Conservation (phyloP, 2,329 filamentous ascomycete genomes). For the Tolypocladium amazonense region DNA sequence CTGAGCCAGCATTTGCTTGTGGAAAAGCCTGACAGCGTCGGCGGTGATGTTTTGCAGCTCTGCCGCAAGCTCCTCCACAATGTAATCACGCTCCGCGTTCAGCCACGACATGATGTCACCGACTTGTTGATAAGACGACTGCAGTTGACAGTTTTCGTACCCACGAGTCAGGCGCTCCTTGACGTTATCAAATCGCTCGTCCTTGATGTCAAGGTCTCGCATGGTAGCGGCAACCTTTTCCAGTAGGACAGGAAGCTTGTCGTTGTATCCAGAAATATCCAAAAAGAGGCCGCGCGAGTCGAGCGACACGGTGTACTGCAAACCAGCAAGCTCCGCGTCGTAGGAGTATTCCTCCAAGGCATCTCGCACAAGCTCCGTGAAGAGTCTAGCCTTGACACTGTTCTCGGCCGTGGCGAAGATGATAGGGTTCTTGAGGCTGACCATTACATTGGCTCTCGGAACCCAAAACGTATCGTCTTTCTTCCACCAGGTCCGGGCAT, state of each 20-base stretch:
- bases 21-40: constrained; percentile 66
- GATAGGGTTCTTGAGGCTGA: constrained; percentile 70
- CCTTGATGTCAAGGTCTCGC: constrained; percentile 70
- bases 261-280: constrained; percentile 83
- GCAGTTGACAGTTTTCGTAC: constrained; percentile 78
- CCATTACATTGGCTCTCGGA: constrained; percentile 78
- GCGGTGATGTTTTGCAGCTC: constrained; percentile 67
- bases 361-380: constrained; percentile 78
- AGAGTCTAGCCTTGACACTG: constrained; percentile 67
- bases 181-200: constrained; percentile 85
- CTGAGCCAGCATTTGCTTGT: constrained; percentile 70
- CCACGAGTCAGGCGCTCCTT: constrained; percentile 71
- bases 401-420: constrained; percentile 72
- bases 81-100: constrained; percentile 63
- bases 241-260: constrained; percentile 83
- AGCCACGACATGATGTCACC: constrained; percentile 75
- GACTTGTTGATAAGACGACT: constrained; percentile 83
- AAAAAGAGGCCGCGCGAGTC: constrained; percentile 67
- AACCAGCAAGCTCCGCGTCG: constrained; percentile 83
- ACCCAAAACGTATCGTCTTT: constrained; percentile 99
- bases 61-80: constrained; percentile 68
- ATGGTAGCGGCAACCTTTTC: constrained; percentile 82
- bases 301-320: constrained; percentile 70
- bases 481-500: constrained; percentile 87
- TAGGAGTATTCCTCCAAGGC: constrained; percentile 89